These are phyloP conservation scores for Trichoderma erinaceum DNA, from an alignment of 495 filamentous ascomycete genomes.

Conservation along the genomic window DNA sequence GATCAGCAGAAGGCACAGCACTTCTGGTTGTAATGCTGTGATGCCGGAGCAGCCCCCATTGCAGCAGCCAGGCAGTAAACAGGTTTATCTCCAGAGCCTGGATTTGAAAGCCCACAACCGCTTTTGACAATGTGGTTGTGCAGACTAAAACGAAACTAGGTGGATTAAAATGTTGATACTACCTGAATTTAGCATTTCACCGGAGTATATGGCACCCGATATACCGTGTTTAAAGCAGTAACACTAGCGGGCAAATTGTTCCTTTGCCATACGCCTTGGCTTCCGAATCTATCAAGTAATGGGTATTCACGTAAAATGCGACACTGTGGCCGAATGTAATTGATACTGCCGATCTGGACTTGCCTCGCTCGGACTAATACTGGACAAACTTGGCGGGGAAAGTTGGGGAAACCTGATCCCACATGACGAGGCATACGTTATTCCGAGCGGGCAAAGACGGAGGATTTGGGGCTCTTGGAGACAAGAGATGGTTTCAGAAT, in stretches of 20 bases:
- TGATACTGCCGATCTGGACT: not conserved
- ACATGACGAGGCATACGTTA: not conserved
- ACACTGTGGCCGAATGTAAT: not conserved
- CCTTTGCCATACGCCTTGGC: not conserved
- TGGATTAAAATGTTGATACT: no score
- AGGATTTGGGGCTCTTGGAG: not conserved
- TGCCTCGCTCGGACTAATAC: not conserved
- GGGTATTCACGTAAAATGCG: not conserved
- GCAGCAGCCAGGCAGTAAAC: no score
- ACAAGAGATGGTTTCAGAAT: not conserved
- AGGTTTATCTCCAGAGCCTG: no score
- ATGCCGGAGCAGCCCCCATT: no score
- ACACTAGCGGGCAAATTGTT: not conserved
- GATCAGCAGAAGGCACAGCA: no score
- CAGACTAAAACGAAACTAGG: no score
- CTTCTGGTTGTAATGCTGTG: no score
- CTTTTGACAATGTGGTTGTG: no score
- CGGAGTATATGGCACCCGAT: no score
- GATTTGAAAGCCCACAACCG: no score
- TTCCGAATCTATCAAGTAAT: not conserved
- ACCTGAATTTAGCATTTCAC: no score
- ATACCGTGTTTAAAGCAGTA: no score
- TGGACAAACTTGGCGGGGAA: constrained; percentile 10
- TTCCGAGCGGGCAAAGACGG: not conserved
- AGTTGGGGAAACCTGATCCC: not conserved